Evolutionary conservation across 108 stramenopile species (phyloP).

Genomic region (Cyclotella cryptica): DNA sequence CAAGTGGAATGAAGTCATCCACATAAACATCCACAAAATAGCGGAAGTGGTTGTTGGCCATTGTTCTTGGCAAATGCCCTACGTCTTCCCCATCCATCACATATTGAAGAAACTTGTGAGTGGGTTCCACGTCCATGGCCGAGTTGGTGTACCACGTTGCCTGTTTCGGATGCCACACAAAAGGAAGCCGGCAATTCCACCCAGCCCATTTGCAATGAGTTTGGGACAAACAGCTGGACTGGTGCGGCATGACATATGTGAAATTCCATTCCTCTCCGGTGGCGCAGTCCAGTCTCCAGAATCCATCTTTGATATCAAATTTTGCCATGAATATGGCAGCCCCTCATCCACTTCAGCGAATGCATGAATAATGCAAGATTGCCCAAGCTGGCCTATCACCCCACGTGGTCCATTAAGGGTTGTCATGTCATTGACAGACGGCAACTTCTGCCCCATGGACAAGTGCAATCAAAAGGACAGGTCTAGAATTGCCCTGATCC

Average conservation of each 20-base stretch:
- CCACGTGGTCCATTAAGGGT: background rate
- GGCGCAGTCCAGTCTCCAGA: too few relatives aligned
- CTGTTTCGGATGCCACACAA: too few relatives aligned
- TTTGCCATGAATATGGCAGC: background rate
- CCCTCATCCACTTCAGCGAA: background rate
- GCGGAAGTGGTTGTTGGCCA: background rate
- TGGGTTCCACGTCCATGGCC: background rate
- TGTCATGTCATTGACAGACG: background rate
- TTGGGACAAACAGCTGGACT: background rate
- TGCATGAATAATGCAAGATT: background rate
- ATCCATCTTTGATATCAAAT: too few relatives aligned
- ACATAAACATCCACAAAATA: conserved; percentile 1
- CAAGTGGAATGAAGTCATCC: too few relatives aligned
- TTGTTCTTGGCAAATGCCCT: background rate
- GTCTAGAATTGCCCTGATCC: background rate
- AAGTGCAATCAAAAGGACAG: background rate
- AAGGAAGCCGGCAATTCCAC: too few relatives aligned
- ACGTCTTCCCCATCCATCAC: background rate
- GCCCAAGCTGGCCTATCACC: background rate
- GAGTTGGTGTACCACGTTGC: background rate
- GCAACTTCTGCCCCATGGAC: background rate
- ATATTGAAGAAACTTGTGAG: background rate
- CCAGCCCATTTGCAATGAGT: too few relatives aligned
- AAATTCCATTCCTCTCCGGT: too few relatives aligned
- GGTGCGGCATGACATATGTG: background rate